These are phyloP conservation scores for Lasiosphaeriaceae sp. DNA, from an alignment of 495 filamentous ascomycete genomes.

Conservation along the genomic window DNA sequence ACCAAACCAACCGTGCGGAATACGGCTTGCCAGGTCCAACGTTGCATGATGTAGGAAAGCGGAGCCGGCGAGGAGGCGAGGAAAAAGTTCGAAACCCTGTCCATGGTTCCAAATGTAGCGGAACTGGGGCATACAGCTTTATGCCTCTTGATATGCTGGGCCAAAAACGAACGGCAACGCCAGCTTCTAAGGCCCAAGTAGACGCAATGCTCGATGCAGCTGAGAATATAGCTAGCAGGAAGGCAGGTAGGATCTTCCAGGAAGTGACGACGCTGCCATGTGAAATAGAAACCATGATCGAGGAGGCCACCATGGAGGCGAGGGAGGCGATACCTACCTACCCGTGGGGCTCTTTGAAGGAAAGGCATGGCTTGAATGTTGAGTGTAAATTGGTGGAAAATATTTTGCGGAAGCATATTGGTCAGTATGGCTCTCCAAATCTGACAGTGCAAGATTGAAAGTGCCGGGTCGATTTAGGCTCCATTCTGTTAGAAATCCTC, in stretches of 20 bases:
- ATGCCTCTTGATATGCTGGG: slow-evolving; percentile 1
- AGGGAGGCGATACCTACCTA: not conserved
- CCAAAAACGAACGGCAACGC: slow-evolving; percentile 16
- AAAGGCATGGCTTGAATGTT: too few species aligned
- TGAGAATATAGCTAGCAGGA: slow-evolving; percentile 15
- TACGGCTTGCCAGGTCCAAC: too few species aligned
- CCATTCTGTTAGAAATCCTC: too few species aligned
- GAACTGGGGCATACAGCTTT: slow-evolving; percentile 10
- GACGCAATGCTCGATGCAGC: slow-evolving; percentile 13
- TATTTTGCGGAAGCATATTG: too few species aligned
- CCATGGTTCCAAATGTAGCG: slow-evolving; percentile 19
- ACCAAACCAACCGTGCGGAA: slow-evolving; percentile 9
- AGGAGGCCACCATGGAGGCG: not conserved
- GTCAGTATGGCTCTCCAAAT: too few species aligned
- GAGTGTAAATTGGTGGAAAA: too few species aligned
- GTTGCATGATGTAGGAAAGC: too few species aligned
- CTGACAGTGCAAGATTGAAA: too few species aligned
- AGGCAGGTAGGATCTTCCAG: slow-evolving; percentile 10
- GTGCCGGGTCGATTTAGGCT: too few species aligned
- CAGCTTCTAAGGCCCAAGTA: slow-evolving; percentile 10
- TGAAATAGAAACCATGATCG: slow-evolving; percentile 7
- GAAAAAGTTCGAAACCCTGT: slow-evolving; percentile 4
- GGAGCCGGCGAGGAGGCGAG: slow-evolving; percentile 9
- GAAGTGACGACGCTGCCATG: slow-evolving; percentile 1
- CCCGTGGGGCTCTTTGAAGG: slow-evolving; percentile 1